Evolutionary conservation across 2,329 filamentous ascomycete species (phyloP).

Genomic region (Paraphoma chrysanthemicola): DNA sequence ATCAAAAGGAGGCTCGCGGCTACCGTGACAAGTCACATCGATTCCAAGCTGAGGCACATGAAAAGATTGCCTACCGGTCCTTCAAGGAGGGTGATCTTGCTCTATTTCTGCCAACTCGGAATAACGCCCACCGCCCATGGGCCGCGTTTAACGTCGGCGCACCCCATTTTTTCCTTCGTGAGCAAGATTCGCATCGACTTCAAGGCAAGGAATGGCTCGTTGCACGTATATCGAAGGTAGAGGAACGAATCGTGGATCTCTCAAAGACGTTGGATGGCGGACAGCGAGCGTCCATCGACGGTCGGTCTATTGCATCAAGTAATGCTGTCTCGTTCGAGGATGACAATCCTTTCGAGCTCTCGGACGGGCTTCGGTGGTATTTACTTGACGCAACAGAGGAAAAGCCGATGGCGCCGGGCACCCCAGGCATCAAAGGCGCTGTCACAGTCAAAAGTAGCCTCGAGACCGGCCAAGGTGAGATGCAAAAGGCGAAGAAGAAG

Average conservation of each 20-base stretch:
- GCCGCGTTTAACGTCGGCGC: constrained; percentile 98
- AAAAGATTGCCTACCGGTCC: constrained; percentile 93
- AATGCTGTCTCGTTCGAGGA: constrained; percentile 70
- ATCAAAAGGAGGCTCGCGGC: constrained; percentile 84
- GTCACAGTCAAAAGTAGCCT: constrained; percentile 88
- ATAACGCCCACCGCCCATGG: constrained; percentile 94
- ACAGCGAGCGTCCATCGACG: constrained; percentile 52
- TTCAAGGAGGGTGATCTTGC: constrained; percentile 98
- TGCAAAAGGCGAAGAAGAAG: constrained; percentile 54
- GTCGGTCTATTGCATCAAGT: constrained; percentile 60
- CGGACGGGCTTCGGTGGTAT: constrained; percentile 95
- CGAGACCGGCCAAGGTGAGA: constrained; percentile 81
- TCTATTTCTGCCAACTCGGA: constrained; percentile 90
- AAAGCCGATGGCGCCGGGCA: constrained; percentile 86
- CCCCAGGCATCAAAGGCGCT: constrained; percentile 82
- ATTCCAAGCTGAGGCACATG: constrained; percentile 83
- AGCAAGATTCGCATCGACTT: constrained; percentile 87
- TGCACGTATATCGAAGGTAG: constrained; percentile 86
- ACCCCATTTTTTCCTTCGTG: constrained; percentile 94
- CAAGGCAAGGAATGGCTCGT: constrained; percentile 93
- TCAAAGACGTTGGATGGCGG: constrained; percentile 73
- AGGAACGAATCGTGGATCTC: constrained; percentile 92
- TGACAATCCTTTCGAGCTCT: constrained; percentile 96
- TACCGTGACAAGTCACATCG: constrained; percentile 88
- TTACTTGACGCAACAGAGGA: constrained; percentile 93